Conservation (phyloP, 306 rosid species). For the Cucumis hystrix region DNA sequence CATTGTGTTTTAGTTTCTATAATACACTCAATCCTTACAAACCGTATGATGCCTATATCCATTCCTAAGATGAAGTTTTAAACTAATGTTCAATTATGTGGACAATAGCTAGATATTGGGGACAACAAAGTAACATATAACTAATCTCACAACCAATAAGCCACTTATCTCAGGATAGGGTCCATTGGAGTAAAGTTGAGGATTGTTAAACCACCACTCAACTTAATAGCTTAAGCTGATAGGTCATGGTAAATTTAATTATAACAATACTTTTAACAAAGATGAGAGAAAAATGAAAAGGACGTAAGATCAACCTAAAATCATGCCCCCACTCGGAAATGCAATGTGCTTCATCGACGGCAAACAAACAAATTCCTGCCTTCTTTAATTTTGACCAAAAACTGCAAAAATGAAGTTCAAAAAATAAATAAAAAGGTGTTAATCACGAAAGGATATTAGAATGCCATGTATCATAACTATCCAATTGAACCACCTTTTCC, state of each 20-base stretch:
- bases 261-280: no score
- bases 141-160: not conserved
- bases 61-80: not conserved
- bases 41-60: not conserved
- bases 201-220: no score
- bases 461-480: not conserved
- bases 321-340: slow-evolving; percentile 96
- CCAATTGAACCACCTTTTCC: not conserved
- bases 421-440: not conserved
- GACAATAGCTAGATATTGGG: not conserved
- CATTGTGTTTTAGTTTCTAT: not conserved
- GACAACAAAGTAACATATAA: not conserved
- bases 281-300: not conserved
- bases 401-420: slow-evolving; percentile 30
- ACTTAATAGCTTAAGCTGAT: no score
- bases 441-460: not conserved
- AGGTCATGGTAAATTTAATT: no score
- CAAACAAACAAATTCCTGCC: slow-evolving; percentile 66
- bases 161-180: not conserved
- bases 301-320: slow-evolving; percentile 33
- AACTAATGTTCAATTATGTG: not conserved
- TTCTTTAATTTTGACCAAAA: slow-evolving; percentile 82
- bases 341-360: slow-evolving; percentile 94
- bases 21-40: not conserved
- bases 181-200: not conserved